Evolutionary conservation across 2,329 filamentous ascomycete genomes (phyloP), one percentile per base, ranked within the genome.

Genomic region (Venturia asperata): DNA sequence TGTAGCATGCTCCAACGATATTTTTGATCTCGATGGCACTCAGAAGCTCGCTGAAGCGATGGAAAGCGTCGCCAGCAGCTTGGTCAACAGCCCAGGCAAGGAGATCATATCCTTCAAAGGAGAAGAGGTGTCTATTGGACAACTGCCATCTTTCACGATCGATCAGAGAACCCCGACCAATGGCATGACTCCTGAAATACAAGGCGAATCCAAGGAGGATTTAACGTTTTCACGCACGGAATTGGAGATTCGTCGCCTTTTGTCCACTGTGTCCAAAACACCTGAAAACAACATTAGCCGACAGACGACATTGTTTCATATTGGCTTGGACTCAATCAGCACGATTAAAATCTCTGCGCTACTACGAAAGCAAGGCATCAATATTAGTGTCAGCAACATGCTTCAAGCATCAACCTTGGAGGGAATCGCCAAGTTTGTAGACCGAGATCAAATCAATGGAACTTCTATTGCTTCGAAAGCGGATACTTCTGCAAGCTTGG

Each of bases 271-370:
- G 0, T 89, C 91, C 0, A 83, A 82, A 19, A 75, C 88, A 0
- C 78, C 86, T 0, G 75, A 80, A 21, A 72, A 79, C 0, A 79
- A 84, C 1, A 89, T 96, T 63, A 75, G 77, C 2, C 81, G 80
- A 65, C 78, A 80, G 0, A 83, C 86, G 62, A 90, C 83, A 0
- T 83, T 96, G 15, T 96, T 94, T 74, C 87, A 94, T 68, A 81
- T 97, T 1, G 92, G 92, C 0, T 83, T 97, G 1, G 92, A 97
- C 73, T 97, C 92, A 0, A 96, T 97, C 74, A 93, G 88, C 68
- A 88, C 91, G 1, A 94, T 97, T 77, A 95, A 94, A 71, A 86
- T 92, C 3, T 85, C 87, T 10, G 83, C 87, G 0, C 78, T 92
- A 9, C 78, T 97, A 4, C 86, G 85, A 52, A 88, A 84, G 69